Conservation (phyloP, 164 flowering plant genomes). For the Tetracentron sinense region DNA sequence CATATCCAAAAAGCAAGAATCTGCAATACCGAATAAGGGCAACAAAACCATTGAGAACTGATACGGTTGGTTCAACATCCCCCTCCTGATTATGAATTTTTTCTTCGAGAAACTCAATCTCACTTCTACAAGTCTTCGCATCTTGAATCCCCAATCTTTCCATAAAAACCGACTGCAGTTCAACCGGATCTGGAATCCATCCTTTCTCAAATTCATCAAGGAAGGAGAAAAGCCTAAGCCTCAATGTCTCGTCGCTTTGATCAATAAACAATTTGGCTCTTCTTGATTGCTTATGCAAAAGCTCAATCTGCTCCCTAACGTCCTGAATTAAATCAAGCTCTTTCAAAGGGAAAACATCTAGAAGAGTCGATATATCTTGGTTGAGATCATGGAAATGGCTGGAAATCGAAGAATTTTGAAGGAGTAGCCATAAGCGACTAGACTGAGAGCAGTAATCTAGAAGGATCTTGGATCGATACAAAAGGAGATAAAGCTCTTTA, state of each 20-base stretch:
- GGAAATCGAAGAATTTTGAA: conserved; percentile 69
- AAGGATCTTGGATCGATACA: conserved; percentile 61
- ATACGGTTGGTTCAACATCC: conserved; percentile 60
- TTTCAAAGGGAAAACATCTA: conserved; percentile 75
- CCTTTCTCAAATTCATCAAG: conserved; percentile 64
- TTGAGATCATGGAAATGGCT: conserved; percentile 76
- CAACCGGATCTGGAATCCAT: conserved; percentile 33
- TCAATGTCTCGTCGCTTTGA: conserved; percentile 48
- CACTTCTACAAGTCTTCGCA: conserved; percentile 49
- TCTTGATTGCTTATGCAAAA: conserved; percentile 56
- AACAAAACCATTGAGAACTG: conserved; percentile 73
- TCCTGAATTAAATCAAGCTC: conserved; percentile 54
- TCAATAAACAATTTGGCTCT: conserved; percentile 54
- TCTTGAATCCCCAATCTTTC: conserved; percentile 51
- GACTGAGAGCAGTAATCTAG: conserved; percentile 68
- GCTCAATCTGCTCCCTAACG: conserved; percentile 57
- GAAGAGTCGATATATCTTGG: conserved; percentile 74
- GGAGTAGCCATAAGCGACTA: conserved; percentile 70
- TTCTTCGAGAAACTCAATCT: conserved; percentile 90
- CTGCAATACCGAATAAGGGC: conserved; percentile 68
- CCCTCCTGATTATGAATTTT: conserved; percentile 69
- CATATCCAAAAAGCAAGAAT: conserved; percentile 75
- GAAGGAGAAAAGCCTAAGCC: conserved; percentile 42
- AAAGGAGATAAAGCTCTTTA: conserved; percentile 68
- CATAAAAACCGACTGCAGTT: conserved; percentile 46